Evolutionary conservation across 2,329 filamentous ascomycete genomes (phyloP).

Genomic region (Laburnicola sp.): DNA sequence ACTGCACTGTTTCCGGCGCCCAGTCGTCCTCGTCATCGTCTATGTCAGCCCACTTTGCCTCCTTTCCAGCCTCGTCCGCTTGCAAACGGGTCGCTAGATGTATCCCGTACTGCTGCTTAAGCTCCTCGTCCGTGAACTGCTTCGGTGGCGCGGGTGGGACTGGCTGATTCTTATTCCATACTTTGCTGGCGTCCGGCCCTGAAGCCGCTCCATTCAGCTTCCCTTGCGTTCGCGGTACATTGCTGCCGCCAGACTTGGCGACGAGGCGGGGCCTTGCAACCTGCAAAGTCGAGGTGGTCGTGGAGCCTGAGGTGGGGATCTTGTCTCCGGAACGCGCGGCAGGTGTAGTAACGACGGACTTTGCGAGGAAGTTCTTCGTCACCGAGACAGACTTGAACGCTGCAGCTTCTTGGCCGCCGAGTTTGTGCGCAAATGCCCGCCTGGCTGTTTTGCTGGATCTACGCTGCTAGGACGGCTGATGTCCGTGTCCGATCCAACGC

Average conservation of each 20-base stretch:
- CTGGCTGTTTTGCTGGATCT: slow-evolving; percentile 59
- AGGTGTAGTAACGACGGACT: slow-evolving; percentile 61
- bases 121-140: slow-evolving; percentile 82
- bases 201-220: slow-evolving; percentile 63
- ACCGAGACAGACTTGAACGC: slow-evolving; percentile 85
- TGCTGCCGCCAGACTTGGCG: slow-evolving; percentile 69
- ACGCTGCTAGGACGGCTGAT: slow-evolving; percentile 61
- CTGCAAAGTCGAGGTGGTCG: slow-evolving; percentile 54
- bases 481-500: slow-evolving; percentile 77
- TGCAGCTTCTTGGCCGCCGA: slow-evolving; percentile 68
- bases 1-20: slow-evolving; percentile 81
- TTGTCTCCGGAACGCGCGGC: slow-evolving; percentile 59
- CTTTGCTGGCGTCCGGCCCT: slow-evolving; percentile 71
- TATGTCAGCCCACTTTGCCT: slow-evolving; percentile 86
- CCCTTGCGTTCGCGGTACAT: slow-evolving; percentile 54
- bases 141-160: slow-evolving; percentile 71
- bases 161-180: slow-evolving; percentile 91
- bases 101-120: slow-evolving; percentile 81
- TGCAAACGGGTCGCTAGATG: slow-evolving; percentile 80
- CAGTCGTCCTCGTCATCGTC: slow-evolving; percentile 88
- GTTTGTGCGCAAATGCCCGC: slow-evolving; percentile 60
- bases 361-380: slow-evolving; percentile 83
- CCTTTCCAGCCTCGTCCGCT: slow-evolving; percentile 70
- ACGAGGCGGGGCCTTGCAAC: slow-evolving; percentile 71
- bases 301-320: slow-evolving; percentile 46